Conservation (phyloP, 2,329 filamentous ascomycete genomes). For the Colletotrichum sp. region DNA sequence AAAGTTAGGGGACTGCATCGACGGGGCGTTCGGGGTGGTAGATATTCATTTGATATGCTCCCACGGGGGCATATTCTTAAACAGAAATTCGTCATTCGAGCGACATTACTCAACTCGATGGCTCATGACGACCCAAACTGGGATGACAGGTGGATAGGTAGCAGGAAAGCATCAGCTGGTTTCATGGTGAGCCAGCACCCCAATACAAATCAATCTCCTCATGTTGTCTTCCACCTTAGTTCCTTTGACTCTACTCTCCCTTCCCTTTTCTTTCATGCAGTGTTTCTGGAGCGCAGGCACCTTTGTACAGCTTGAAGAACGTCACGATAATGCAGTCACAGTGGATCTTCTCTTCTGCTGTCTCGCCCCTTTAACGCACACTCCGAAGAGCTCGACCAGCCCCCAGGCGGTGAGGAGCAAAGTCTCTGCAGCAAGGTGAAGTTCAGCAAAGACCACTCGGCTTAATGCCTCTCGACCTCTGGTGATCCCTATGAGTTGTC, state of each 20-base stretch:
- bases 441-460: not conserved
- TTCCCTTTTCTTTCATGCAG: not conserved
- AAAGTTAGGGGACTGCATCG: constrained; percentile 8
- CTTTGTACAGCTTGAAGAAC: not conserved
- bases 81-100: not conserved
- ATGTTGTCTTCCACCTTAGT: not conserved
- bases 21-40: constrained; percentile 11
- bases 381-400: not conserved
- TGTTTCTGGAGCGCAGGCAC: not conserved
- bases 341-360: not conserved
- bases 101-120: not conserved
- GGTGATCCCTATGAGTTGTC: not conserved
- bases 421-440: not conserved
- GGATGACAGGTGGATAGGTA: not conserved
- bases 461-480: not conserved
- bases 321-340: not conserved
- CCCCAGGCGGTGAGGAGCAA: not conserved
- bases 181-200: not conserved
- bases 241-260: not conserved
- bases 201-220: not conserved
- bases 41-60: not conserved
- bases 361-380: not conserved
- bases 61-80: not conserved
- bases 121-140: not conserved
- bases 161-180: not conserved